These are phyloP conservation scores for Pseudonitzschia multiseries DNA, from an alignment of 108 stramenopile genomes.

Conservation along the genomic window DNA sequence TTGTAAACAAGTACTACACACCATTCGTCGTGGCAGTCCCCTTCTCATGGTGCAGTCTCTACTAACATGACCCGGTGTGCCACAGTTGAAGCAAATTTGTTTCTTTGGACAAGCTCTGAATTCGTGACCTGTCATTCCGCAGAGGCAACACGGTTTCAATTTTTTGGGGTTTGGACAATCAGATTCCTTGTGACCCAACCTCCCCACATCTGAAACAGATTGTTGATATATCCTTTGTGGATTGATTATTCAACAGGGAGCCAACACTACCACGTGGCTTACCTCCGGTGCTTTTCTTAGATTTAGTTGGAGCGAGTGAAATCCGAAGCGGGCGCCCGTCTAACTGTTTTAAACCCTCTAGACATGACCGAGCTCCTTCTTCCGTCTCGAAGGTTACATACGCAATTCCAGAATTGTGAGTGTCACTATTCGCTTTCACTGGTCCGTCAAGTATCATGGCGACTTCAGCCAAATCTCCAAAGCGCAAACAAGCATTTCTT, in stretches of 20 bases:
- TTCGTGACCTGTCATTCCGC: constrained; percentile 68
- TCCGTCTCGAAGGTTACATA: constrained; percentile 68
- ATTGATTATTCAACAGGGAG: constrained; percentile 42
- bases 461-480: constrained; percentile 59
- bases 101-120: constrained; percentile 49
- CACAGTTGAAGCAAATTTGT: constrained; percentile 81
- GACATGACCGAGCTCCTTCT: constrained; percentile 50
- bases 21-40: constrained; percentile 48
- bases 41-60: constrained; percentile 56
- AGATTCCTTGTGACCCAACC: constrained; percentile 62
- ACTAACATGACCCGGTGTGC: constrained; percentile 71
- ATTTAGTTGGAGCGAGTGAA: constrained; percentile 34
- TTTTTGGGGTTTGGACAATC: constrained; percentile 61
- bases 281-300: constrained; percentile 21
- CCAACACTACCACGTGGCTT: constrained; percentile 21
- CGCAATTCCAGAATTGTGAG: constrained; percentile 59
- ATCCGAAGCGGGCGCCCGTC: constrained; percentile 66
- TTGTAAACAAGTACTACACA: constrained; percentile 68
- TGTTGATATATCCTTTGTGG: constrained; percentile 73
- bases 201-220: constrained; percentile 70
- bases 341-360: constrained; percentile 52
- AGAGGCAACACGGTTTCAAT: constrained; percentile 57
- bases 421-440: background rate
- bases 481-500: constrained; percentile 42
- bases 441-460: constrained; percentile 62